Evolutionary conservation across 345 rosid genomes (phyloP), one percentile per base, ranked within the genome.

Genomic region (Gossypium ekmanianum): DNA sequence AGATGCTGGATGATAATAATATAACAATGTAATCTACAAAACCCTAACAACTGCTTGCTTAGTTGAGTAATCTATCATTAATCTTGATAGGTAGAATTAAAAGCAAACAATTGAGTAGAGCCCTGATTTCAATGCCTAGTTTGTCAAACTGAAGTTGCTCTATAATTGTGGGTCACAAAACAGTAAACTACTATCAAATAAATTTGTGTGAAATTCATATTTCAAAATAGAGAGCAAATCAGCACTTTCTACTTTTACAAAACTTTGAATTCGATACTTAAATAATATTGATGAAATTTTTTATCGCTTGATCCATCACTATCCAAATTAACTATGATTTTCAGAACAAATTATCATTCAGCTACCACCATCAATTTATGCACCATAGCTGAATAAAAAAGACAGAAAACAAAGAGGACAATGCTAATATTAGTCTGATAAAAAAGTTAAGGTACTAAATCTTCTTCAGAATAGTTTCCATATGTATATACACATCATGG

Each of bases 101-200:
- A 10, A 5, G 51, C 13, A 47, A 47, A 47, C 16, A 47, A 47
- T 47, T 34, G 34, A 6, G 18, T 5, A 34, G 41, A 34, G 74
- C 39, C 39, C 39, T 34, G 39, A 34, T 34, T 34, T 4, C 39
- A 27, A 20, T 16, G 17, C 29, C 71, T 65, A 20, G 48, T 61
- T 75, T 78, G 71, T 75, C 14, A 39, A 47, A 51, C 44, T 74
- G 71, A 20, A 68, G 74, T 70, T 71, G 41, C 55, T 77, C 54
- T 26, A 80, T 75, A 68, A 73, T 75, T 79, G 75, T 50, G 26
- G 54, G 12, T 43, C 39, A 4, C 11, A 3, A 10, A 20, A 66
- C 43, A 27, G 41, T 57, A 59, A 51, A 51, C 20, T 58, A 51
- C 18, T 9, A 68, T 12, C 17, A 51, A 43, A 16, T 50, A 45